phyloP scores from a whole-genome alignment of 495 filamentous ascomycete species.

The Podospora pseudopauciseta region DNA sequence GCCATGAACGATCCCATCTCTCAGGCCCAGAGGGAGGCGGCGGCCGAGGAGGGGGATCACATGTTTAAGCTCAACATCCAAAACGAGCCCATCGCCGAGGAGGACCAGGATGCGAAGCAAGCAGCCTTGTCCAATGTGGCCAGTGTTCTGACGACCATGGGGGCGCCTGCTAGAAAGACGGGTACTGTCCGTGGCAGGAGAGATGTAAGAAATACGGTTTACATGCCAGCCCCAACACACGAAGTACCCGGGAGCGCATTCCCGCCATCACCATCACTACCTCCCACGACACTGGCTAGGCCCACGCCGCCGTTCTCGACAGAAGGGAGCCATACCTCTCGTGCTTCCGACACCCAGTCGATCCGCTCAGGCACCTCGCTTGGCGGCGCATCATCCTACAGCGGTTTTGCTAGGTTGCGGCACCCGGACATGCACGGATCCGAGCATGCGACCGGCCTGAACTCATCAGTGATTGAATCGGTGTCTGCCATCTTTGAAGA shows the following conservation, averaged over 20 bases:
- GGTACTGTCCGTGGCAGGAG: constrained; percentile 83
- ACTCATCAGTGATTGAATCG: constrained; percentile 88
- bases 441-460: constrained; percentile 71
- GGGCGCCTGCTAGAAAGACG: constrained; percentile 58
- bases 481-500: constrained; percentile 79
- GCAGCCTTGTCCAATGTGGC: constrained; percentile 87
- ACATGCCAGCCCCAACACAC: constrained; percentile 54
- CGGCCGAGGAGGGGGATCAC: constrained; percentile 60
- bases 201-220: constrained; percentile 86
- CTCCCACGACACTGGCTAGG: constrained; percentile 36
- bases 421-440: constrained; percentile 78
- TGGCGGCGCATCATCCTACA: constrained; percentile 38
- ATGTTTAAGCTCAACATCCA: constrained; percentile 88
- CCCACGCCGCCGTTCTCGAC: constrained; percentile 46
- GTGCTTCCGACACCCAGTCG: constrained; percentile 79
- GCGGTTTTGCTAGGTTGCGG: constrained; percentile 54
- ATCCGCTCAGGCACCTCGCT: constrained; percentile 83
- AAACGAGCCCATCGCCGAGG: constrained; percentile 89
- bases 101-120: constrained; percentile 76
- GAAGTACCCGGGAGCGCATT: constrained; percentile 43
- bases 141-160: constrained; percentile 64
- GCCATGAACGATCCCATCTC: constrained; percentile 74
- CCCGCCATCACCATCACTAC: constrained; percentile 45
- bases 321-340: constrained; percentile 40
- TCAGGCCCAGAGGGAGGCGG: constrained; percentile 74